These are phyloP conservation scores for Zanthoxylum bungeanum DNA, from an alignment of 345 rosid species.

Conservation along the genomic window DNA sequence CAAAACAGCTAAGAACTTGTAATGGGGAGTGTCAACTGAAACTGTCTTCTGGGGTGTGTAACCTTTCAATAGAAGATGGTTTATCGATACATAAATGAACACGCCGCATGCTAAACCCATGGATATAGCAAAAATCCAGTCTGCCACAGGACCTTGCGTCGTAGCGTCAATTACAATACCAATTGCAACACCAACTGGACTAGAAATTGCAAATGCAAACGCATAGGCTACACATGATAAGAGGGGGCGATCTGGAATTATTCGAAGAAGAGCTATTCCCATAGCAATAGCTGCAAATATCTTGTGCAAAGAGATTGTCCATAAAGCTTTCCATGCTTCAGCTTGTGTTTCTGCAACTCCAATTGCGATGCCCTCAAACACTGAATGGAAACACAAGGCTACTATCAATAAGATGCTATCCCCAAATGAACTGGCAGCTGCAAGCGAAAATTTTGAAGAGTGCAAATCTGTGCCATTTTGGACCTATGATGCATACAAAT, in stretches of 20 bases:
- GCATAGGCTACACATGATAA: conserved; percentile 52
- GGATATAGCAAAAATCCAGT: conserved; percentile 72
- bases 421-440: conserved; percentile 44
- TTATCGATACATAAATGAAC: conserved; percentile 68
- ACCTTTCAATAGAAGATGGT: conserved; percentile 65
- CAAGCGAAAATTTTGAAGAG: conserved; percentile 14
- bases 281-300: conserved; percentile 81
- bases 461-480: conserved; percentile 13
- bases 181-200: conserved; percentile 65
- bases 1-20: conserved; percentile 54
- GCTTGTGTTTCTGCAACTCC: conserved; percentile 59
- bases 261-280: conserved; percentile 83
- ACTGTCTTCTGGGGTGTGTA: conserved; percentile 33
- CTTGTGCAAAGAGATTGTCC: conserved; percentile 73
- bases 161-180: conserved; percentile 77
- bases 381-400: conserved; percentile 87
- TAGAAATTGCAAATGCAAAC: conserved; percentile 76
- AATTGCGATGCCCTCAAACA: conserved; percentile 81
- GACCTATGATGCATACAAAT: conserved; percentile 14
- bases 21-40: conserved; percentile 37
- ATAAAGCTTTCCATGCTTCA: conserved; percentile 76
- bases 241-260: conserved; percentile 67
- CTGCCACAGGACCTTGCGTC: conserved; percentile 64
- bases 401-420: conserved; percentile 68
- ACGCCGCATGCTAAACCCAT: conserved; percentile 83